Evolutionary conservation across 306 rosid species (phyloP), one percentile per base, ranked within the genome.

Genomic region (Vigna trinervia): DNA sequence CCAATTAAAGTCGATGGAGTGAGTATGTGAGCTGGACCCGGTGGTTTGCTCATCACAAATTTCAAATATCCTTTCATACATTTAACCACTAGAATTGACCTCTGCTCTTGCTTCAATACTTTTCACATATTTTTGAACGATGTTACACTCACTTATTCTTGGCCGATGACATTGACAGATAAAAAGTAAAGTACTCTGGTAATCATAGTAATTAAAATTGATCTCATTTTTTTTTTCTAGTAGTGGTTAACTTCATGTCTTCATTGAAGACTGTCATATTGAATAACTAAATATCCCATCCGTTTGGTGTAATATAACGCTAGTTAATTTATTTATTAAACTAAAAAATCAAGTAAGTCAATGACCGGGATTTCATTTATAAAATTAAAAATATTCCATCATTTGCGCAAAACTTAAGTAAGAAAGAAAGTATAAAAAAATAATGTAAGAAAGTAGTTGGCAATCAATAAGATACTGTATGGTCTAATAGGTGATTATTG

Each of bases 391-490:
- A 78, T 83, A 75, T 83, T 76, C 68, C 80, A 82, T 84, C 76
- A 69, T 76, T 78, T 67, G 57, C 71, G 65, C 82, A 70, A 85
- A 61, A 68, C 50, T 69, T 48, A 20, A 30, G 41, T 43, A 20
- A 28, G 41, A 58, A 80, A 66, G 80, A 38, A 38, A 38, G 45
- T 8, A 39, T 39, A 8, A 39, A 39, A 39, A 39, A 39, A 39
- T 38, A 60, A 67, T 39, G 73, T 48, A 30, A 28, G 41, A 58
- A 80, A 66, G 80, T 77, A n/a, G 84, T 76, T 85, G 88, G 87
- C 78, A 82, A 72, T 85, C 88, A 76, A 69, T 76, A 76, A 48
- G 69, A 51, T 73, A 8, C 0, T 19, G 32, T 6, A 61, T 59
- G 71, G 82, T 59, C 45, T 58, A 76, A 84, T 78, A 71, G 70